Conservation (phyloP, 495 filamentous ascomycete species). For the Echria macrotheca region DNA sequence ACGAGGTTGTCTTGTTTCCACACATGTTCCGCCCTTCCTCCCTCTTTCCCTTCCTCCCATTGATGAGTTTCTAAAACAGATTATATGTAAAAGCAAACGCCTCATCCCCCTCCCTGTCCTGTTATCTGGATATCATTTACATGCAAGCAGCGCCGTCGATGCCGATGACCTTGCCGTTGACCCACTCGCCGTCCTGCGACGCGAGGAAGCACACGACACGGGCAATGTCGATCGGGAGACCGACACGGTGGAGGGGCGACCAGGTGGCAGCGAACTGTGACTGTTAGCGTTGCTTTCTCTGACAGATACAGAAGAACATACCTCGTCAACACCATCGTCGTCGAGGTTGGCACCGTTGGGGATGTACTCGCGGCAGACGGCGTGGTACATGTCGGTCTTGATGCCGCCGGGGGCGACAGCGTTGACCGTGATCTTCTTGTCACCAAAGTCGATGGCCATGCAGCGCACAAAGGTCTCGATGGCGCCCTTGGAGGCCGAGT, state of each 20-base stretch:
- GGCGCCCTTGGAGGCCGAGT: conserved; percentile 37
- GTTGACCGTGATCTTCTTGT: conserved; percentile 57
- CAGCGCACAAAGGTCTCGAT: conserved; percentile 34
- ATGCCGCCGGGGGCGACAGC: conserved; percentile 61
- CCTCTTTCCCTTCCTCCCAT: too few relatives aligned
- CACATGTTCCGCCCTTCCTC: too few relatives aligned
- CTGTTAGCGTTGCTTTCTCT: background rate
- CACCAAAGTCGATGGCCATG: conserved; percentile 35
- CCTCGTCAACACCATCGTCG: conserved; percentile 32
- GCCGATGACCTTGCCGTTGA: conserved; percentile 55
- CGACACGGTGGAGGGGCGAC: conserved; percentile 56
- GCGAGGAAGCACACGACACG: conserved; percentile 61
- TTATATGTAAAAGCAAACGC: too few relatives aligned
- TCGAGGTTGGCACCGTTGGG: conserved; percentile 48
- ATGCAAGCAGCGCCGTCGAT: conserved; percentile 45
- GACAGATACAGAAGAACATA: background rate
- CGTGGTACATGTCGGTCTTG: conserved; percentile 67
- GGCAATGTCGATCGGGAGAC: conserved; percentile 58
- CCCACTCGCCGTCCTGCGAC: conserved; percentile 60
- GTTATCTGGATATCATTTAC: conserved; percentile 22
- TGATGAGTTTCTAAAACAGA: too few relatives aligned
- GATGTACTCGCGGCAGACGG: conserved; percentile 60
- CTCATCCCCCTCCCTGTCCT: background rate
- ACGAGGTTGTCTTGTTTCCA: too few relatives aligned
- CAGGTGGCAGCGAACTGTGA: conserved; percentile 45